A percentile compares a stretch with the other conserved stretches of the same genome.
phyloP scores from a whole-genome alignment of 2,329 filamentous ascomycete species.

The Orbilia javanica region DNA sequence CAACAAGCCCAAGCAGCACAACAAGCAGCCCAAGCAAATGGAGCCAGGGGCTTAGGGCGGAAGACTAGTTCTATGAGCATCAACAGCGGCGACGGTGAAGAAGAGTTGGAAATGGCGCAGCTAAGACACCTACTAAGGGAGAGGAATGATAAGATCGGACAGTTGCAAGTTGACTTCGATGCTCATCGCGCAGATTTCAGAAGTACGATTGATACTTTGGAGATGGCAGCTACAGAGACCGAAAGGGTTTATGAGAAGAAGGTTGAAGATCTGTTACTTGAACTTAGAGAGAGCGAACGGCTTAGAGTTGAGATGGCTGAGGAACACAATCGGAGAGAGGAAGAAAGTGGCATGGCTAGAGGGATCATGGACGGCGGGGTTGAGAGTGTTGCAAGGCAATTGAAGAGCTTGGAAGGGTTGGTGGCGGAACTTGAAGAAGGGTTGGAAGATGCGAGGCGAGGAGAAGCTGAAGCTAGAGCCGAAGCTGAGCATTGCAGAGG shows the following conservation, averaged over 20 bases:
- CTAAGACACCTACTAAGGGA: conserved; percentile 86
- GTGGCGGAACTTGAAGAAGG: conserved; percentile 98
- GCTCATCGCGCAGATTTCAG: conserved; percentile 94
- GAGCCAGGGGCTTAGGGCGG: conserved; percentile 15
- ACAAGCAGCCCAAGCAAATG: conserved; percentile 63
- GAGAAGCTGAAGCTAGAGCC: conserved; percentile 93
- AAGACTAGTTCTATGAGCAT: conserved; percentile 38
- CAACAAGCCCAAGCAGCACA: conserved; percentile 63
- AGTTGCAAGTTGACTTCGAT: conserved; percentile 94
- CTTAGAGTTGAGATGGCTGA: conserved; percentile 76
- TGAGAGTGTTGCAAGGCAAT: conserved; percentile 86
- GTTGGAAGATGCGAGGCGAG: conserved; percentile 90
- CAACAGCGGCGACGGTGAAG: conserved; percentile 76
- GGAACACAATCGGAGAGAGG: conserved; percentile 40
- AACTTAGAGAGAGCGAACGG: conserved; percentile 84
- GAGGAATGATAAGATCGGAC: conserved; percentile 95
- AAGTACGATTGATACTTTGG: conserved; percentile 94
- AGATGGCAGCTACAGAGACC: conserved; percentile 94
- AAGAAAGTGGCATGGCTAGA: conserved; percentile 34
- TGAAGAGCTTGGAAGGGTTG: conserved; percentile 94
- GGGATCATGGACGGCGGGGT: conserved; percentile 67
- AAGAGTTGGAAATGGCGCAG: conserved; percentile 69
- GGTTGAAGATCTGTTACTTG: conserved; percentile 85
- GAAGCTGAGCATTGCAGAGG: conserved; percentile 96
- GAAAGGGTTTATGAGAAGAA: conserved; percentile 95